Conservation (phyloP, 2,329 filamentous ascomycete genomes). For the Nannizziopsis barbatae region DNA sequence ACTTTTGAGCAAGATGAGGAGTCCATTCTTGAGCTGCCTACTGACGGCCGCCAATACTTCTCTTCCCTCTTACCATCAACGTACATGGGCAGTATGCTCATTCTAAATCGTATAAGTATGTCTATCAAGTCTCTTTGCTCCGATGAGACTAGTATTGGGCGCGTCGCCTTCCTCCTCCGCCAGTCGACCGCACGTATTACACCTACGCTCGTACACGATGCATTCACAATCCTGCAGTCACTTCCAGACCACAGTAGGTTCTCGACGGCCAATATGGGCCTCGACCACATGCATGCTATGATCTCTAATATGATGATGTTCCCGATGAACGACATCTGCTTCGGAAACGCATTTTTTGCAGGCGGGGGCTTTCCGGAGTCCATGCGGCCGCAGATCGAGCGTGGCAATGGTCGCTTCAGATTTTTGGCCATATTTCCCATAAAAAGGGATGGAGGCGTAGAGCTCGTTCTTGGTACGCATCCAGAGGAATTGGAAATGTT, state of each 20-base stretch:
- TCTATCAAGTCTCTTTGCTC: constrained; percentile 1
- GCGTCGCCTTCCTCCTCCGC: constrained; percentile 2
- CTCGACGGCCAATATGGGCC: constrained; percentile 5
- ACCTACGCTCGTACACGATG: constrained; percentile 4
- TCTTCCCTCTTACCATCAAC: constrained; percentile 1
- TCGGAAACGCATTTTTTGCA: neutral
- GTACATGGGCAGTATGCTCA: constrained; percentile 6
- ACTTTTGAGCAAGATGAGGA: neutral
- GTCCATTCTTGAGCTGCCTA: constrained; percentile 6
- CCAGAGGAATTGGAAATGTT: constrained; percentile 7
- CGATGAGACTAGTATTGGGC: constrained; percentile 3
- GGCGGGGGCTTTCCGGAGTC: constrained; percentile 3
- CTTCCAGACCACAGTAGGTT: constrained; percentile 5
- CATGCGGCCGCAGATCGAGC: constrained; percentile 4
- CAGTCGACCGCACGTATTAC: constrained; percentile 6
- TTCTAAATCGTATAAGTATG: constrained; percentile 1
- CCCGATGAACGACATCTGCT: constrained; percentile 1
- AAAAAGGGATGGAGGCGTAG: constrained; percentile 4
- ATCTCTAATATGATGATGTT: constrained; percentile 7
- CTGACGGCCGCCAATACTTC: constrained; percentile 4
- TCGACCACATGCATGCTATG: constrained; percentile 7
- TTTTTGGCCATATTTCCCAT: constrained; percentile 7
- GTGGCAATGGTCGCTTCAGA: constrained; percentile 2
- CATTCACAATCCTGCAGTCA: constrained; percentile 4
- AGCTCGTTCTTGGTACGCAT: constrained; percentile 4